Conservation (phyloP, 768 basidiomycete genomes). For the Glaciozyma martinii region DNA sequence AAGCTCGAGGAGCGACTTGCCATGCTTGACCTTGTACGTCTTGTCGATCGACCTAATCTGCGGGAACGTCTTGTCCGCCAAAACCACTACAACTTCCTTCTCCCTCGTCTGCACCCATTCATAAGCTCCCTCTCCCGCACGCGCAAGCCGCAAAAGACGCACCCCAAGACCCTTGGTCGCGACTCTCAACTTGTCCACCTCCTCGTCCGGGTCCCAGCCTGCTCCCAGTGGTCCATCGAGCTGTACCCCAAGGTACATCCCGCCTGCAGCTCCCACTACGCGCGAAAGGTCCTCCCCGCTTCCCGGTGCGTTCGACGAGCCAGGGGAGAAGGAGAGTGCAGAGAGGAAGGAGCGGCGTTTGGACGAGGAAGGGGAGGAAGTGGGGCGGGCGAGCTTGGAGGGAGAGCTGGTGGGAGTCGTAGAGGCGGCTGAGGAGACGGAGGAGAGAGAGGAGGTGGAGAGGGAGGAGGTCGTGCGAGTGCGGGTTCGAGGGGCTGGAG, state of each 20-base stretch:
- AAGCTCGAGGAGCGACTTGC: slow-evolving; percentile 9
- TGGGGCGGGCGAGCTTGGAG: not conserved
- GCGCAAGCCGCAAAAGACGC: not conserved
- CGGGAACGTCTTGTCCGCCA: slow-evolving; percentile 10
- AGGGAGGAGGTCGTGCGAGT: not conserved
- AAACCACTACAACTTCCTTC: slow-evolving; percentile 1
- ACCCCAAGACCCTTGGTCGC: slow-evolving; percentile 2
- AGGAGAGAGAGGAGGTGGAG: not conserved
- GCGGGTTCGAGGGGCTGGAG: slow-evolving; percentile 5
- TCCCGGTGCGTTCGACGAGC: not conserved
- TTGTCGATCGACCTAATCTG: slow-evolving; percentile 20
- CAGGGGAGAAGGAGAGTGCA: not conserved
- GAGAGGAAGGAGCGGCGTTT: slow-evolving; percentile 11
- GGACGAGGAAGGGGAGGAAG: not conserved
- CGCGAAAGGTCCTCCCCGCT: slow-evolving; percentile 12
- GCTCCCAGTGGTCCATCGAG: slow-evolving; percentile 16
- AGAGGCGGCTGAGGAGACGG: not conserved
- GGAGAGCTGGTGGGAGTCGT: not conserved
- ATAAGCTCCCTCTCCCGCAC: not conserved
- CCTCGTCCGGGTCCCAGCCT: slow-evolving; percentile 4
- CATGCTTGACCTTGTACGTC: slow-evolving; percentile 4
- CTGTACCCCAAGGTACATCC: slow-evolving; percentile 21
- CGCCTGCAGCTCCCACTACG: slow-evolving; percentile 3
- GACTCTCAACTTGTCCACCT: not conserved
- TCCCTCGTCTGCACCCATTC: slow-evolving; percentile 10